phyloP scores from a whole-genome alignment of 345 rosid genomes.

The Euphorbia tirucalli region DNA sequence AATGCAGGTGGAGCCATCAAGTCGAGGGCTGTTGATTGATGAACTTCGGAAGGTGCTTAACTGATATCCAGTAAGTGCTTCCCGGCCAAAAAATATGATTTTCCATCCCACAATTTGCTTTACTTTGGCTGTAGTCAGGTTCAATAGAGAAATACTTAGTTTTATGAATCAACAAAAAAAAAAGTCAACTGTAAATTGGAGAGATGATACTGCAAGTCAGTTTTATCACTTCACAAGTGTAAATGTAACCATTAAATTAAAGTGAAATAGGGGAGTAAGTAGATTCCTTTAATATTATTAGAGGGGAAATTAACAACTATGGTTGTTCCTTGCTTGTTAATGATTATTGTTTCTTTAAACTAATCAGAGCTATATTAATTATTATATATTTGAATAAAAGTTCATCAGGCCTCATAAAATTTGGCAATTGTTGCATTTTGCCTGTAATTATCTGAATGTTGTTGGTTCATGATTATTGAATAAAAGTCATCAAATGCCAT shows the following conservation, averaged over 20 bases:
- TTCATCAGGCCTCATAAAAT: neutral
- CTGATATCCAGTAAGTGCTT: slow-evolving; percentile 26
- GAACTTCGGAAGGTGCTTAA: slow-evolving; percentile 59
- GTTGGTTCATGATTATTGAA: neutral
- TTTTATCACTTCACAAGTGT: too few species aligned
- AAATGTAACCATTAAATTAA: too few species aligned
- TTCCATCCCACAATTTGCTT: too few species aligned
- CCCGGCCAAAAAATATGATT: neutral
- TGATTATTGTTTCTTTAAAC: slow-evolving; percentile 11
- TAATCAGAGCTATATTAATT: slow-evolving; percentile 2
- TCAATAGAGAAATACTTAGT: neutral
- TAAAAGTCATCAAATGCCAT: too few species aligned
- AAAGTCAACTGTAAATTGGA: slow-evolving; percentile 14
- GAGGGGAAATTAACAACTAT: too few species aligned
- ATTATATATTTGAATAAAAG: slow-evolving; percentile 2
- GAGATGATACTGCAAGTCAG: neutral
- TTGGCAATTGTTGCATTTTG: neutral
- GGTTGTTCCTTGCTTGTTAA: neutral
- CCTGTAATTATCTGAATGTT: too few species aligned
- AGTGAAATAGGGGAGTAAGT: slow-evolving; percentile 13
- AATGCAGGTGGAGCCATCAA: slow-evolving; percentile 84
- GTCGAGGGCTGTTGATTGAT: slow-evolving; percentile 41
- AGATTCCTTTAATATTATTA: too few species aligned
- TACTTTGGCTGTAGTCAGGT: neutral
- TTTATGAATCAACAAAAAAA: neutral